Conservation (phyloP, 2,329 filamentous ascomycete genomes). For the Ophiobolus disseminans region DNA sequence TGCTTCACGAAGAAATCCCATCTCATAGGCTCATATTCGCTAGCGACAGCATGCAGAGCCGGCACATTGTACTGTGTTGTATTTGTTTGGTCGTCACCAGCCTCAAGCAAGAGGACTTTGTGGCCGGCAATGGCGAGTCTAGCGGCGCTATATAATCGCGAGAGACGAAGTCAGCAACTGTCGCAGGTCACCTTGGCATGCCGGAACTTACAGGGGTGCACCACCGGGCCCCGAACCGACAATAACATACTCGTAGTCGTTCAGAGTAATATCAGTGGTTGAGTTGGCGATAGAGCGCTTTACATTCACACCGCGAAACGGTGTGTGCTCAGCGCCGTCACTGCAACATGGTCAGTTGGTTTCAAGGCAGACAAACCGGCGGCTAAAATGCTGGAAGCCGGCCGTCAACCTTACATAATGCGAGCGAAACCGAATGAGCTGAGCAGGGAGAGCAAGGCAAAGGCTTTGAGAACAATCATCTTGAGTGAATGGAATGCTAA, state of each 20-base stretch:
- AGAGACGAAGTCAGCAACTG: no score
- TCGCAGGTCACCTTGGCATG: no score
- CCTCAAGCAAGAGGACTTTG: conserved; percentile 65
- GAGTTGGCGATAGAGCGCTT: conserved; percentile 22
- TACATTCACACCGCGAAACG: conserved; percentile 22
- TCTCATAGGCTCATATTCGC: conserved; percentile 60
- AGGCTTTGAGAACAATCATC: conserved; percentile 8
- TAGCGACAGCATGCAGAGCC: conserved; percentile 59
- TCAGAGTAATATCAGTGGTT: conserved; percentile 16
- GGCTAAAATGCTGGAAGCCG: background rate
- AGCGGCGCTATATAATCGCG: no score
- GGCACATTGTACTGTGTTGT: conserved; percentile 59
- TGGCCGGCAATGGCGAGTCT: conserved; percentile 64
- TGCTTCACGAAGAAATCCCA: conserved; percentile 70
- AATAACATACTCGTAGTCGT: conserved; percentile 65
- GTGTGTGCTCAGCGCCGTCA: conserved; percentile 30
- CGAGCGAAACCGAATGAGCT: conserved; percentile 11
- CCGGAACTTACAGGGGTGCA: no score
- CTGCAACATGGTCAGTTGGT: no score
- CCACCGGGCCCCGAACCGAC: conserved; percentile 68
- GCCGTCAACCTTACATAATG: conserved; percentile 19
- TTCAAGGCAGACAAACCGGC: no score
- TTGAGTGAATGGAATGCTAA: background rate
- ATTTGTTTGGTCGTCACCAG: conserved; percentile 63
- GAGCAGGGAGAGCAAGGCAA: conserved; percentile 16